These are phyloP conservation scores for Mucor saturninus DNA, from an alignment of 371 early-diverging fungal species.

Conservation along the genomic window DNA sequence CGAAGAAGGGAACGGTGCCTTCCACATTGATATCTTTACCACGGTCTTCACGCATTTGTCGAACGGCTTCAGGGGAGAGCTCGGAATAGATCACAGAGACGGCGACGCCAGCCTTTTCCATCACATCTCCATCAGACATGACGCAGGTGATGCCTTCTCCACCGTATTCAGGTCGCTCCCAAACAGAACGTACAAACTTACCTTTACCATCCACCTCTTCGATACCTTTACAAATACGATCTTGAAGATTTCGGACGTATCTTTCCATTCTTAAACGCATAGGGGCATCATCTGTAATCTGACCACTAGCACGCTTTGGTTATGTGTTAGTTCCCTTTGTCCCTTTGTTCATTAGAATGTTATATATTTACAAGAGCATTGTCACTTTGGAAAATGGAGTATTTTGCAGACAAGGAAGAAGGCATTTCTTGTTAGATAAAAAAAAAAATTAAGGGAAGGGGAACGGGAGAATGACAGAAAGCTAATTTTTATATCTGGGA, in stretches of 20 bases:
- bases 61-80: conserved; percentile 73
- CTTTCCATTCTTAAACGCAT: conserved; percentile 87
- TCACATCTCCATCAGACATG: conserved; percentile 87
- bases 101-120: conserved; percentile 96
- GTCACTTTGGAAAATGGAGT: conserved; percentile 28
- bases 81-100: conserved; percentile 81
- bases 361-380: conserved; percentile 20
- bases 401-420: conserved; percentile 30
- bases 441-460: background rate
- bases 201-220: conserved; percentile 67
- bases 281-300: conserved; percentile 42
- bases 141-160: conserved; percentile 95
- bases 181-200: conserved; percentile 75
- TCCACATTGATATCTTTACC: conserved; percentile 55
- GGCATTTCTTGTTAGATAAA: conserved; percentile 9
- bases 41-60: conserved; percentile 81
- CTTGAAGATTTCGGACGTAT: conserved; percentile 80
- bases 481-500: conserved; percentile 3
- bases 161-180: conserved; percentile 80
- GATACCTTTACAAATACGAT: conserved; percentile 61
- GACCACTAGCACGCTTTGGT: conserved; percentile 29
- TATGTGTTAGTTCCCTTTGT: background rate
- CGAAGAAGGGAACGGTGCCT: conserved; percentile 76
- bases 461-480: background rate
- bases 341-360: background rate